Percentiles rank a stretch among this genome's conserved stretches.
phyloP scores from a whole-genome alignment of 2,329 filamentous ascomycete genomes.

The Aspergillus brasiliensis region DNA sequence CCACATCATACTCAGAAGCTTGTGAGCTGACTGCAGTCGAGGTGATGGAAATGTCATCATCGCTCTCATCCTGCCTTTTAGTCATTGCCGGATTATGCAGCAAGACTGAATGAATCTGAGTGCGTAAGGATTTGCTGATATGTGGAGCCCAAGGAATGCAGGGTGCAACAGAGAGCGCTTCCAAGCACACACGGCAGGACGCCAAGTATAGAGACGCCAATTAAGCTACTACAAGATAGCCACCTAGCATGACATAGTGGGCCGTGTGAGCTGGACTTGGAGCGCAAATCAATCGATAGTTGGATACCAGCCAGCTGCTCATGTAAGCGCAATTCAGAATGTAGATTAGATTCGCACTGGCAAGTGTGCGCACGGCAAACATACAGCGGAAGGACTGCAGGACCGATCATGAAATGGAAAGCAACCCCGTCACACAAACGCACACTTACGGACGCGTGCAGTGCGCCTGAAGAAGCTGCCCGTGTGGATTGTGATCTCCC shows the following conservation, averaged over 20 bases:
- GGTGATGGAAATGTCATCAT: conserved; percentile 59
- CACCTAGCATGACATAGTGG: neutral
- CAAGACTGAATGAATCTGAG: neutral
- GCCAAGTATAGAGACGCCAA: neutral
- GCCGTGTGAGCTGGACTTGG: neutral
- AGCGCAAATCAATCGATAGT: neutral
- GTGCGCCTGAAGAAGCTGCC: neutral
- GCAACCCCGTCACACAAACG: too few species aligned
- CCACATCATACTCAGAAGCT: conserved; percentile 56
- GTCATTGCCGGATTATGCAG: conserved; percentile 12
- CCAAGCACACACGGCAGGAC: neutral
- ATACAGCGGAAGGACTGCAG: neutral
- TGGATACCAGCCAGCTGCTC: neutral
- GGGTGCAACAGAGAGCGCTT: neutral
- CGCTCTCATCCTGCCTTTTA: conserved; percentile 28
- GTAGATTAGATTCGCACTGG: neutral
- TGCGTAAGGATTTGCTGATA: neutral
- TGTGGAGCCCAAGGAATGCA: neutral
- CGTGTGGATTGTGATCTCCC: neutral
- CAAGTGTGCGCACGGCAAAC: neutral
- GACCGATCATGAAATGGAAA: neutral
- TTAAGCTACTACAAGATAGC: neutral
- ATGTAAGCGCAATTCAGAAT: neutral
- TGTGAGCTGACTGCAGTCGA: conserved; percentile 53
- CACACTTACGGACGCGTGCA: neutral